Evolutionary conservation across 371 early-diverging fungal genomes (phyloP).

Genomic region (Mortierella sp.): DNA sequence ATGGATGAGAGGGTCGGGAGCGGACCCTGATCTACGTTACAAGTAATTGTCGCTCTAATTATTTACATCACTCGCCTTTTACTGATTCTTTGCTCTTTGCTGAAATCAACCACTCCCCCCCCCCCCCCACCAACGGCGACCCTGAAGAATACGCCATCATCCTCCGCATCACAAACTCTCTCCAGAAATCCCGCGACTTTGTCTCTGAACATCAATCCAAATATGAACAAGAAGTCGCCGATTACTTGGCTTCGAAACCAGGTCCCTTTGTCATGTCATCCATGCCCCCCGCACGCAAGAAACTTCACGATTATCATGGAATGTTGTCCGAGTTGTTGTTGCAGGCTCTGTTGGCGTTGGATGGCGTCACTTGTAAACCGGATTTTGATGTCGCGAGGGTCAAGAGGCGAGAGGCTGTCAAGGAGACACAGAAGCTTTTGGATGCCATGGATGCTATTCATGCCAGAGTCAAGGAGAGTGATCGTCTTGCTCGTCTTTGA

Average conservation of each 20-base stretch:
- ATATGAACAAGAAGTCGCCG: slow-evolving; percentile 42
- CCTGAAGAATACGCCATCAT: slow-evolving; percentile 61
- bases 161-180: slow-evolving; percentile 47
- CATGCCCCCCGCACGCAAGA: slow-evolving; percentile 60
- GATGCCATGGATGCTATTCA: slow-evolving; percentile 68
- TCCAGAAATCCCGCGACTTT: slow-evolving; percentile 42
- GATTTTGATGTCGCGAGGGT: slow-evolving; percentile 73
- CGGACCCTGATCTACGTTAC: no score
- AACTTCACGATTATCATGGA: slow-evolving; percentile 68
- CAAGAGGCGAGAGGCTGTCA: slow-evolving; percentile 72
- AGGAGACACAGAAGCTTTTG: slow-evolving; percentile 64
- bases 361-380: slow-evolving; percentile 69
- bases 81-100: no score
- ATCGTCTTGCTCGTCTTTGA: slow-evolving; percentile 25
- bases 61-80: no score
- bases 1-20: no score
- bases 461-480: slow-evolving; percentile 45
- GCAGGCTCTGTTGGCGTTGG: slow-evolving; percentile 70
- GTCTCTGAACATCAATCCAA: slow-evolving; percentile 39
- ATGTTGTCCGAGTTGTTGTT: slow-evolving; percentile 70
- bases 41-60: no score
- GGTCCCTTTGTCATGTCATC: slow-evolving; percentile 29
- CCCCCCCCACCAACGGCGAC: slow-evolving; percentile 59
- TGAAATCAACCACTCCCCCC: neutral
- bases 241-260: slow-evolving; percentile 35